Conservation (phyloP, 148 eudicot species). For the Camellia lanceoleosa region DNA sequence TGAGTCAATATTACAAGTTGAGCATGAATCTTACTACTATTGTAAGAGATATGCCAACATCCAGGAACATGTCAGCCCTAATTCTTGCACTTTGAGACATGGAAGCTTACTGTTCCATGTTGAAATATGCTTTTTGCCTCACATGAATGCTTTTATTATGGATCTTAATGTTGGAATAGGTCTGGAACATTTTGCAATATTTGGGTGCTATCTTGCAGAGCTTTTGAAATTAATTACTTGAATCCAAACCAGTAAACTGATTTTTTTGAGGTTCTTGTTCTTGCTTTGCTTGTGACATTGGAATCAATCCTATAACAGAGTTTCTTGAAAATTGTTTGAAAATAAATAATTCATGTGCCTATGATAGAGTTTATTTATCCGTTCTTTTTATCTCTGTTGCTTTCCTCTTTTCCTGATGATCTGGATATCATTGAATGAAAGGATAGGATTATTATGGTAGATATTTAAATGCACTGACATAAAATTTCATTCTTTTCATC, state of each 20-base stretch:
- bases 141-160: not conserved
- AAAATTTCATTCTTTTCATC: constrained; percentile 16
- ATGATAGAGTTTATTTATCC: not conserved
- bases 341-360: not conserved
- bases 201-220: too few species aligned
- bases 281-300: not conserved
- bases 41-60: not conserved
- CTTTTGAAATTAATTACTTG: not conserved
- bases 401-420: too few species aligned
- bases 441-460: not conserved
- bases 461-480: constrained; percentile 12
- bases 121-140: not conserved
- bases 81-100: not conserved
- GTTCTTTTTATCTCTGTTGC: not conserved
- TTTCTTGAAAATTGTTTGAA: too few species aligned
- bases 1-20: not conserved
- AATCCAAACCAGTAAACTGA: not conserved
- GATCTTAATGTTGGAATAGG: not conserved
- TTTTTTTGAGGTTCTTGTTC: not conserved
- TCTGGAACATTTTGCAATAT: too few species aligned
- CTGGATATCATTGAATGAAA: not conserved
- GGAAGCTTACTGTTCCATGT: not conserved
- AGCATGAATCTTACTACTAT: not conserved
- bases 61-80: not conserved
- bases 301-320: not conserved